These are phyloP conservation scores for Sphagnum contortum DNA, from an alignment of 225 moss, liverwort and hornwort species.

Conservation along the genomic window DNA sequence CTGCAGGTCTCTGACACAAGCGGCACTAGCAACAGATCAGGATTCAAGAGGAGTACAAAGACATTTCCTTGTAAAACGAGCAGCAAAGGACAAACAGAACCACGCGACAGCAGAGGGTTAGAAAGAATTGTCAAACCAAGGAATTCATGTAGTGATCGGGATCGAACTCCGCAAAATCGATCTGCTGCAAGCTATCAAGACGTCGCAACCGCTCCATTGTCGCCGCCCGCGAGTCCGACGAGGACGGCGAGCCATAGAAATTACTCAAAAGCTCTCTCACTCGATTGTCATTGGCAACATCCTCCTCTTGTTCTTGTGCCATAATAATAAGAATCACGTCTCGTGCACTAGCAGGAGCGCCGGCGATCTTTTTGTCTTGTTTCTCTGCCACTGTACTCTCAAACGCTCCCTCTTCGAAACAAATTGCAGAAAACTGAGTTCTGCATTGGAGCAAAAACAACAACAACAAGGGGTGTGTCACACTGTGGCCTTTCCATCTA, in stretches of 20 bases:
- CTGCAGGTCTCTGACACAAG: no score
- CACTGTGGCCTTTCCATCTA: no score
- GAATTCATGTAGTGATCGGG: slow-evolving; percentile 41
- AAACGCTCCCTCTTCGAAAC: no score
- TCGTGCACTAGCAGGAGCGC: no score
- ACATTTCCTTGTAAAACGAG: neutral
- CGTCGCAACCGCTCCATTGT: slow-evolving; percentile 1
- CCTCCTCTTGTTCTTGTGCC: neutral
- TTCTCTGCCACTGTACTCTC: no score
- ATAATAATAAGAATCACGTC: neutral
- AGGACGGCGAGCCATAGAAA: neutral
- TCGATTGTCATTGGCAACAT: neutral
- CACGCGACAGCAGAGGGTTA: neutral
- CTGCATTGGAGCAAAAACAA: no score
- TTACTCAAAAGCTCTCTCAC: neutral
- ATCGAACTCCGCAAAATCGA: slow-evolving; percentile 44
- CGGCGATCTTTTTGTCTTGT: no score
- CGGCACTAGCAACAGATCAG: neutral
- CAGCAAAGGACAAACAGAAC: neutral
- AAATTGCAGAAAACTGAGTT: no score
- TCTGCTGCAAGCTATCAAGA: slow-evolving; percentile 34
- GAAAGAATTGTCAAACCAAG: slow-evolving; percentile 12
- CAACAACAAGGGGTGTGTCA: no score
- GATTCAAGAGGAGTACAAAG: neutral
- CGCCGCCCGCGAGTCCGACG: neutral